These are phyloP conservation scores for Diplotaxis tenuifolia DNA, from an alignment of 345 rosid genomes.

Conservation along the genomic window DNA sequence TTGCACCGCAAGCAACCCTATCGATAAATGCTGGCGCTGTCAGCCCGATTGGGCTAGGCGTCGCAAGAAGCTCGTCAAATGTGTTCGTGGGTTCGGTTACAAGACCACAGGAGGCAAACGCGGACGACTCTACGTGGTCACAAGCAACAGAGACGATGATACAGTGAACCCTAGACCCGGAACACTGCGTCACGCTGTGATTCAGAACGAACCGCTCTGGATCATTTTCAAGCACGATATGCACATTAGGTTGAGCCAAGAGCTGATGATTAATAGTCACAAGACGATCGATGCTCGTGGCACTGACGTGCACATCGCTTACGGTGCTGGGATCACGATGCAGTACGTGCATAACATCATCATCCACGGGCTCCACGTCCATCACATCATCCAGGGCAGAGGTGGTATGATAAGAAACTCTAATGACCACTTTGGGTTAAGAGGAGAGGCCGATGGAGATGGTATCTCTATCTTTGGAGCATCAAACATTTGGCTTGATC, in stretches of 20 bases:
- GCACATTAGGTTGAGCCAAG: conserved; percentile 61
- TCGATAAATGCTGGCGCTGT: conserved; percentile 88
- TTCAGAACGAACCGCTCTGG: conserved; percentile 61
- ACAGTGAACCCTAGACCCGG: conserved; percentile 54
- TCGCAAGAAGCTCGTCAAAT: conserved; percentile 55
- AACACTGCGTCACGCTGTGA: conserved; percentile 67
- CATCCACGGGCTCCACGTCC: conserved; percentile 66
- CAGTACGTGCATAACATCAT: conserved; percentile 60
- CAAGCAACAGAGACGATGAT: conserved; percentile 55
- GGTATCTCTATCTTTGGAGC: conserved; percentile 74
- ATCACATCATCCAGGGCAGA: conserved; percentile 41
- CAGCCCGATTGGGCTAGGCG: conserved; percentile 56
- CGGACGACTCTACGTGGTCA: conserved; percentile 58
- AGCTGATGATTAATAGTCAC: conserved; percentile 55
- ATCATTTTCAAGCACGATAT: conserved; percentile 56
- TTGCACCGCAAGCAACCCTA: conserved; percentile 77
- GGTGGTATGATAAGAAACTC: conserved; percentile 68
- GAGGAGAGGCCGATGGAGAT: conserved; percentile 73
- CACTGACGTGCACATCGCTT: conserved; percentile 52
- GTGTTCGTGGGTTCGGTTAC: conserved; percentile 68
- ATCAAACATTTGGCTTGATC: conserved; percentile 75
- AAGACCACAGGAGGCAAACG: conserved; percentile 60
- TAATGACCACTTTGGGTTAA: conserved; percentile 46
- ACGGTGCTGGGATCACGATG: conserved; percentile 66
- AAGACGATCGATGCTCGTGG: conserved; percentile 89